Base-by-base conservation (phyloP, 345 rosid genomes). In the Gossypium anomalum region DNA sequence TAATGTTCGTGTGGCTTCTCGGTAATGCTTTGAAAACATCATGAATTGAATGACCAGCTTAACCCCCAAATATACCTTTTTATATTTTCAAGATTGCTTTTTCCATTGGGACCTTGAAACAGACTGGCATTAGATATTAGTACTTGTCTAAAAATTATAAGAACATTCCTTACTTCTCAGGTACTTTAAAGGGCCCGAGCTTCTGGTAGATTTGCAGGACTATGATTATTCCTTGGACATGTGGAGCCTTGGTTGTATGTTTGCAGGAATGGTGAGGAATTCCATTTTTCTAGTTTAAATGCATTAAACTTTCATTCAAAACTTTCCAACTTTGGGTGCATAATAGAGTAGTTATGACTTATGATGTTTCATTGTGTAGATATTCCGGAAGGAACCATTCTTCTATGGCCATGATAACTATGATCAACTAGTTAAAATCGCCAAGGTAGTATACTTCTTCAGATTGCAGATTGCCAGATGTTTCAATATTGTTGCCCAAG, bases 161-260 rank as follows among this genome's bases (percentile, higher is more conserved):
- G 9, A 49, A 49, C 41, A 34, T 34, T 76, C 29, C 57, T 25
- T 75, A 64, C 44, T 80, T 56, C 65, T 34, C 78, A 89, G 98
- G 79, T 91, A 95, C 86, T 95, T 91, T 55, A 95, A 95, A 83
- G 99, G 99, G 44, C 99, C 99, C 0, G 99, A 95, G 76, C 97
- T 95, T 80, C 87, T 95, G 3, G 97, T 95, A 69, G 98, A 95
- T 79, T 86, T 95, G 55, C 98, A 91, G 83, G 99, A 93, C 81
- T 95, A 95, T 82, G 99, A 95, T 82, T 95, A 95, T 84, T 95
- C 99, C 7, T 82, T 93, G 84, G 99, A 93, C 78, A 90, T 95
- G 94, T 95, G 99, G 99, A 95, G 99, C 87, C 98, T 95, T 67
- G 98, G 99, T 43, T 95, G 99, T 79, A 95, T 93, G 99, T 93